Evolutionary conservation across 768 basidiomycete genomes (phyloP), one percentile per base, ranked within the genome.

Genomic region (Wakefieldia striispora): DNA sequence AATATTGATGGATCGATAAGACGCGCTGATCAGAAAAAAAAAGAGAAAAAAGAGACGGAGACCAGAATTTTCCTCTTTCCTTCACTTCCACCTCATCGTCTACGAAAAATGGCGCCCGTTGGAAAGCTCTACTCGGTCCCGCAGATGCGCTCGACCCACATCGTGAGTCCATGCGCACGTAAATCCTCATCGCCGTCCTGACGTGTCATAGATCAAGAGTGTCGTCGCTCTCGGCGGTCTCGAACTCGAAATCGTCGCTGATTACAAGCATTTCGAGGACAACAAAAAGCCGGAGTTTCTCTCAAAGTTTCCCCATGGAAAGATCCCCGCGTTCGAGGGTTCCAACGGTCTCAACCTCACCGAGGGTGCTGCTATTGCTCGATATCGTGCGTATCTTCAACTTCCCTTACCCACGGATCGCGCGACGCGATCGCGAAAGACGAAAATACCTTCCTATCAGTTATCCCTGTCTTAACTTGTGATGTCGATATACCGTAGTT

Each of bases 301-400:
- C 40, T 65, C 72, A 51, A 92, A 93, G 70, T 94, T 91, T 70
- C 82, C 86, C 43, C 77, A 77, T 50, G 86, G 88, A 48, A 91
- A 92, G 75, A 81, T 95, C 58, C 95, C 97, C 23, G 85, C 87
- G 33, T 79, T 87, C 45, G 91, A 93, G 68, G 75, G 78, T 39
- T 69, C 74, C 13, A 82, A 92, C 67, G 92, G 92, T 47, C 81
- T 91, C 77, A 79, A 75, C 62, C 73, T 97, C 50, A 81, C 82
- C 58, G 95, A 95, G 75, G 76, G 80, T 47, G 65, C 72, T 47
- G 82, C 92, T 41, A 92, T 98, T 69, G 88, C 91, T 40, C 84
- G 83, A 49, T 94, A 95, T 72, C 60, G 95, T 97, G 72, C 82
- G 93, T 86, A 58, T 19, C 21, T 40, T 43, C 33, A 33, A 16